Evolutionary conservation across 768 basidiomycete genomes (phyloP).

Genomic region (Tricholoma bakamatsutake): DNA sequence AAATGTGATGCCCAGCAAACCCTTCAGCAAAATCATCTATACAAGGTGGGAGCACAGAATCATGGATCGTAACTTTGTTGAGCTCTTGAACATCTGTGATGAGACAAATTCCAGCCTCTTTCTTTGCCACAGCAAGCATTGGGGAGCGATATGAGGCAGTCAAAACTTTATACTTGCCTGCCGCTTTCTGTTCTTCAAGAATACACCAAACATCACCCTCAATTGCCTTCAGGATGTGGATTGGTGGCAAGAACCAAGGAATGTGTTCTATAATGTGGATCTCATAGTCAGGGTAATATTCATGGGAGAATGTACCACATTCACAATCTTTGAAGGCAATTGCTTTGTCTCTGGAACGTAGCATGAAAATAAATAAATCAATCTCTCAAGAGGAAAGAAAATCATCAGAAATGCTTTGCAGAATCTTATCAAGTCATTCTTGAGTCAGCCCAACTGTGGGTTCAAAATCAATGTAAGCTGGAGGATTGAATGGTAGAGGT

Average conservation of each 20-base stretch:
- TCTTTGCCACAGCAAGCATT: conserved; percentile 22
- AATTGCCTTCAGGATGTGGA: conserved; percentile 20
- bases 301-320: neutral
- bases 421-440: conserved; percentile 11
- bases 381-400: conserved; percentile 8
- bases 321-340: conserved; percentile 11
- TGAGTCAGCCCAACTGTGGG: conserved; percentile 6
- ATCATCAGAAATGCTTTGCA: conserved; percentile 1
- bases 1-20: conserved; percentile 17
- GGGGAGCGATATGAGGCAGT: conserved; percentile 17
- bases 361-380: conserved; percentile 15
- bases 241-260: neutral
- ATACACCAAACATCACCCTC: conserved; percentile 10
- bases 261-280: conserved; percentile 26
- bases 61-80: neutral
- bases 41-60: neutral
- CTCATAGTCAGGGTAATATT: conserved; percentile 23
- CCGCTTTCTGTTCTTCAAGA: neutral
- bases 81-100: conserved; percentile 22
- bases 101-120: conserved; percentile 18
- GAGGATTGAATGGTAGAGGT: conserved; percentile 4
- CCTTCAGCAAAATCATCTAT: conserved; percentile 18
- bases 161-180: conserved; percentile 18
- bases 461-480: conserved; percentile 1
- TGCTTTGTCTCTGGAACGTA: conserved; percentile 7